Evolutionary conservation across 495 filamentous ascomycete genomes (phyloP).

Genomic region (Neurospora sp.): DNA sequence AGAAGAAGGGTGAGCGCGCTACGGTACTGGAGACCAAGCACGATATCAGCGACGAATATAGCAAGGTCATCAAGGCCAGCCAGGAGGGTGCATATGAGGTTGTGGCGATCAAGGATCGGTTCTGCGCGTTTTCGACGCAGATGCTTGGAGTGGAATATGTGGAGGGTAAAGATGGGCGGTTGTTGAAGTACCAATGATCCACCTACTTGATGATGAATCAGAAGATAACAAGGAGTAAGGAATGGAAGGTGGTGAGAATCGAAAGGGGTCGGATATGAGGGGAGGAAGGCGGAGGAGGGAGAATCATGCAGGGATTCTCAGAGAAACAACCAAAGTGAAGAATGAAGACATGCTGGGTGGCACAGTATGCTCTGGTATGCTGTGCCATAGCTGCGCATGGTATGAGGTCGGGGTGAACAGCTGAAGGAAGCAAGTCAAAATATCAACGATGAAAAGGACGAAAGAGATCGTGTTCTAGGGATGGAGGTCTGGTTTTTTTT

Average conservation of each 20-base stretch:
- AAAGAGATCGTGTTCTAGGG: not conserved
- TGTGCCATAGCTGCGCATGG: not conserved
- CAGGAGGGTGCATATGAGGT: slow-evolving; percentile 97
- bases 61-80: slow-evolving; percentile 67
- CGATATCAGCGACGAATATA: slow-evolving; percentile 69
- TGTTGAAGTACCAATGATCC: not conserved
- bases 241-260: not conserved
- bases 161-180: slow-evolving; percentile 34
- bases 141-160: slow-evolving; percentile 15
- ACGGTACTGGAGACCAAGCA: slow-evolving; percentile 82
- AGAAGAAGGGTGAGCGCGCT: slow-evolving; percentile 65
- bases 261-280: not conserved
- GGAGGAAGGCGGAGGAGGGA: not conserved
- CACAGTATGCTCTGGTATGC: not conserved
- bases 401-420: not conserved
- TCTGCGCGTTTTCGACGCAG: slow-evolving; percentile 71
- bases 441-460: not conserved
- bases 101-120: slow-evolving; percentile 84
- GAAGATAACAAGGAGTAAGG: not conserved
- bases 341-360: not conserved
- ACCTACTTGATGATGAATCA: not conserved
- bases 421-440: not conserved
- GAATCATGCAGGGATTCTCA: not conserved
- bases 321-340: not conserved
- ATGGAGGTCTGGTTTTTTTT: not conserved